These are phyloP conservation scores for Coemansia biformis DNA, from an alignment of 192 early-diverging fungal species.

Conservation along the genomic window DNA sequence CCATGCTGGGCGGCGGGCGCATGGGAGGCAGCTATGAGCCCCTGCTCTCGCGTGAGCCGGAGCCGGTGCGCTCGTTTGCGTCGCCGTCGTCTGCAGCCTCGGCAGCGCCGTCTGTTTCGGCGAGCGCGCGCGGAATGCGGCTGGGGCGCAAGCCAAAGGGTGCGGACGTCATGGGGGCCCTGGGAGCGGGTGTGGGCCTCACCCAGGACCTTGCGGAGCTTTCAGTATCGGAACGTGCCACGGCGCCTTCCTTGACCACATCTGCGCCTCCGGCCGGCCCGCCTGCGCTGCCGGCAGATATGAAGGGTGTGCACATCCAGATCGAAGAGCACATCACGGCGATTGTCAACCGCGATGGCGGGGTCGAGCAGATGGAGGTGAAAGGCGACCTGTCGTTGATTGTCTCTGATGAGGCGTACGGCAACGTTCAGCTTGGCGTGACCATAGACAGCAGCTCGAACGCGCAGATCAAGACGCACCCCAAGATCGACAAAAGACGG, in stretches of 20 bases:
- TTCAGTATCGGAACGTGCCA: conserved; percentile 4
- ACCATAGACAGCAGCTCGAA: conserved; percentile 54
- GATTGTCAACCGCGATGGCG: conserved; percentile 83
- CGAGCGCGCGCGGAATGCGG: conserved; percentile 82
- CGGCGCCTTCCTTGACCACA: conserved; percentile 1
- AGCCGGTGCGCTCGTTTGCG: conserved; percentile 31
- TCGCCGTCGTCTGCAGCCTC: conserved; percentile 14
- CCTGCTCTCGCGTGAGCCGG: conserved; percentile 36
- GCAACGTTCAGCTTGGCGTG: conserved; percentile 63
- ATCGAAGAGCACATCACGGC: conserved; percentile 86
- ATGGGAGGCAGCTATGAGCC: conserved; percentile 49
- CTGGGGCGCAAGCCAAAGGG: conserved; percentile 86
- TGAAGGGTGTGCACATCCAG: conserved; percentile 76
- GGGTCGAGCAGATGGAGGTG: conserved; percentile 85
- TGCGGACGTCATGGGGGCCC: conserved; percentile 70
- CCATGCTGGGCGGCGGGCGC: conserved; percentile 51
- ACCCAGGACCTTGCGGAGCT: conserved; percentile 43
- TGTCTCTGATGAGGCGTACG: conserved; percentile 62
- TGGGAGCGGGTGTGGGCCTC: conserved; percentile 78
- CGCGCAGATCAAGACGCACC: conserved; percentile 96
- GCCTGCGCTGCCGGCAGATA: conserved; percentile 37
- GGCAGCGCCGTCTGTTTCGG: conserved; percentile 18
- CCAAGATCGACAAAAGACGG: conserved; percentile 89
- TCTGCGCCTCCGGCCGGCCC: conserved; percentile 6
- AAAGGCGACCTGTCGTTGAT: conserved; percentile 85